These are phyloP conservation scores for Camellia oleifera DNA, from an alignment of 179 eudicot genomes.

Conservation along the genomic window DNA sequence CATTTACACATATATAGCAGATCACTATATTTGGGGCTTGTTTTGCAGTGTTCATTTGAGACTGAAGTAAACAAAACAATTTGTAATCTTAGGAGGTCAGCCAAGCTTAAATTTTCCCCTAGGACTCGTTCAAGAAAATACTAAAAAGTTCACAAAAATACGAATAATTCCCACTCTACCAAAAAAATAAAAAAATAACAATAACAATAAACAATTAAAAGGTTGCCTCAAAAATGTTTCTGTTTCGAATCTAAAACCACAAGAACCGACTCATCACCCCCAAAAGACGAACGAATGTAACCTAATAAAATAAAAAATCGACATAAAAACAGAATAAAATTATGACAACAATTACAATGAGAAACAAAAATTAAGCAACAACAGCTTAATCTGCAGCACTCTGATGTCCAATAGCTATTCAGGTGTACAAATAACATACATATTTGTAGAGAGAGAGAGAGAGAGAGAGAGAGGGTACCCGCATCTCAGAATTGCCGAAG, in stretches of 20 bases:
- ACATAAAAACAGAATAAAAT: neutral
- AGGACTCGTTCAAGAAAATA: neutral
- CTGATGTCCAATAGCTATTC: neutral
- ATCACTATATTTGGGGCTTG: neutral
- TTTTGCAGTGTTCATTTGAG: neutral
- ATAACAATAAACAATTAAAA: neutral
- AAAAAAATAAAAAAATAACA: neutral
- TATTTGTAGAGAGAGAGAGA: neutral
- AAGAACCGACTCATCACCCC: neutral
- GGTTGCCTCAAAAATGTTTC: neutral
- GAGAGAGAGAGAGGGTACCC: conserved; percentile 36
- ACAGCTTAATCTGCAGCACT: neutral
- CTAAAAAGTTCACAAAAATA: neutral
- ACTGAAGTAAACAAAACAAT: neutral
- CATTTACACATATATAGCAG: neutral
- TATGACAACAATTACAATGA: neutral
- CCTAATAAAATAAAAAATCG: neutral
- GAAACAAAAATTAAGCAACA: neutral
- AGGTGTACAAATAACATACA: neutral
- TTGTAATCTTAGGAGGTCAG: neutral
- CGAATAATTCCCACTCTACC: neutral
- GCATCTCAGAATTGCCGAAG: conserved; percentile 41
- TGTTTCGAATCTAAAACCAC: neutral
- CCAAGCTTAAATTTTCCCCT: neutral
- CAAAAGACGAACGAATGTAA: neutral